Percentiles rank a stretch among this genome's conserved stretches.
Conservation (phyloP, 2,329 filamentous ascomycete genomes). For the Fusarium pseudoanthophilum region DNA sequence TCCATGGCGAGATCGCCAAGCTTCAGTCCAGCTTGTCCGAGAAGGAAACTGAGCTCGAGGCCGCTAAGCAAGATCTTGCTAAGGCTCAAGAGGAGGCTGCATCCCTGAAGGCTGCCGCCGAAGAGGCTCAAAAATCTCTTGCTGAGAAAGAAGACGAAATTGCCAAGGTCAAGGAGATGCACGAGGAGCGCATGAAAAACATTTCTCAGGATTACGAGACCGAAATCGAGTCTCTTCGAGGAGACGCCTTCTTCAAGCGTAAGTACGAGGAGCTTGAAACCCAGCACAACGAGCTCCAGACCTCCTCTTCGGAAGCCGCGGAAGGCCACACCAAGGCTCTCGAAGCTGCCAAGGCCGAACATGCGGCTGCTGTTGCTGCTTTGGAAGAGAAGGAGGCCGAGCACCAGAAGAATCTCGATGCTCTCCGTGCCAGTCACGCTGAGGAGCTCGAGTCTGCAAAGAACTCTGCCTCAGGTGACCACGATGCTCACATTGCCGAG, state of each 20-base stretch:
- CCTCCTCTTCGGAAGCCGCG: slow-evolving; percentile 49
- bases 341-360: slow-evolving; percentile 56
- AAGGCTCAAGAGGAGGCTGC: slow-evolving; percentile 59
- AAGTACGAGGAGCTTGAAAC: slow-evolving; percentile 70
- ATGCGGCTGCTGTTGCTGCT: slow-evolving; percentile 57
- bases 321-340: slow-evolving; percentile 56
- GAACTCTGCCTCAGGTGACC: slow-evolving; percentile 61
- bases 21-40: slow-evolving; percentile 55
- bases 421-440: slow-evolving; percentile 66
- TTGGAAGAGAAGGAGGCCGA: slow-evolving; percentile 63
- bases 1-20: slow-evolving; percentile 53
- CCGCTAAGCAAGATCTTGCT: slow-evolving; percentile 53
- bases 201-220: slow-evolving; percentile 70
- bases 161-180: slow-evolving; percentile 63
- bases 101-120: slow-evolving; percentile 61
- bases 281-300: slow-evolving; percentile 63
- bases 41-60: slow-evolving; percentile 59
- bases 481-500: slow-evolving; percentile 60
- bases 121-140: slow-evolving; percentile 58
- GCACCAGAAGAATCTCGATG: slow-evolving; percentile 65
- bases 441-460: slow-evolving; percentile 69
- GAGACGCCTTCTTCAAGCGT: slow-evolving; percentile 72
- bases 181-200: slow-evolving; percentile 67
- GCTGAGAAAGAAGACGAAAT: slow-evolving; percentile 61
- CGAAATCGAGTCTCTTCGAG: slow-evolving; percentile 72